Base-by-base conservation (phyloP, 345 rosid species). In the Hibiscus tridactylites region DNA sequence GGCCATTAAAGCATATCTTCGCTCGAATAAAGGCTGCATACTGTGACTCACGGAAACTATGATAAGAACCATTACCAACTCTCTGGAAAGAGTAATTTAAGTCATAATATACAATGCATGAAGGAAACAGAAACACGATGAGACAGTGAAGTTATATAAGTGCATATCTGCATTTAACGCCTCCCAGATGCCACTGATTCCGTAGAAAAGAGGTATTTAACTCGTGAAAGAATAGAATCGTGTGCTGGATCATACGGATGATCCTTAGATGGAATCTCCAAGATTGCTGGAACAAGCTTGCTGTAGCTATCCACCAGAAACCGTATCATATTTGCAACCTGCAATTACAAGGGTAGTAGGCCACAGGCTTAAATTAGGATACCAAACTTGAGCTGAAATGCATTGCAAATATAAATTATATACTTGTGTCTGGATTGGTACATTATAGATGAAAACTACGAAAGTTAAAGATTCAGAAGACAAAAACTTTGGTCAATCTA, bases 271-370 rank as follows among this genome's bases (percentile, higher is more conserved):
- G 97, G 98, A 59, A 94, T 94, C 90, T 90, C 98, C 73, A 91
- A 67, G 58, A 94, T 90, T 61, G 97, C 97, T 19, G 96, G 98
- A 75, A 94, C 81, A 50, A 96, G 88, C 78, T 88, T 88, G 85
- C 85, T 91, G 79, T 94, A 85, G 85, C 93, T 88, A 79, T 91
- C 98, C 29, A 91, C 98, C 78, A 84, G 76, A 80, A 88, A 87
- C 81, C 98, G 85, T 72, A 94, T 86, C 98, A 90, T 94, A 77
- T 91, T 94, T 10, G 98, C 97, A 61, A 94, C 89, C 98, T 94
- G 86, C 73, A 73, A 57, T 74, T 9, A 59, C 68, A 68, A 47
- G 28, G 52, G 2, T n/a, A 5, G 21, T 8, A 1, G 44, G 54
- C 12, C 17, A 1, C 21, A 35, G 37, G 16, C 37, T 67, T 49